Conservation (phyloP, 2,329 filamentous ascomycete species). For the Penicillium sp. region DNA sequence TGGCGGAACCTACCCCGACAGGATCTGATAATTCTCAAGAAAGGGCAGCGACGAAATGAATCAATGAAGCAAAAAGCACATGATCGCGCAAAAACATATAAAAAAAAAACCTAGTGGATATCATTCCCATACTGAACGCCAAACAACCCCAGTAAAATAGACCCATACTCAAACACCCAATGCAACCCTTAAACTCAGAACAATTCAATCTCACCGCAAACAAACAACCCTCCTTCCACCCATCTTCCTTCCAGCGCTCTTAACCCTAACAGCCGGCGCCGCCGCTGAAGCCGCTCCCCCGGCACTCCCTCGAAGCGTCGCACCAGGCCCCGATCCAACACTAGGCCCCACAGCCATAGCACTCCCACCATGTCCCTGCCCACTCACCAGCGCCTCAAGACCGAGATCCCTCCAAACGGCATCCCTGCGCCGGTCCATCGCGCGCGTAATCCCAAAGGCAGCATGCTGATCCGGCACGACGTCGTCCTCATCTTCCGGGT, state of each 20-base stretch:
- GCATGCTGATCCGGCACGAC: conserved; percentile 67
- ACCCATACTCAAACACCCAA: not conserved
- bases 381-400: conserved; percentile 50
- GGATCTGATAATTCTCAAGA: conserved; percentile 7
- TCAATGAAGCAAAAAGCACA: conserved; percentile 11
- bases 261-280: conserved; percentile 24
- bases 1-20: not conserved
- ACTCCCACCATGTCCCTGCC: conserved; percentile 21
- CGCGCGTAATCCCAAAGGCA: conserved; percentile 63
- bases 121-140: not conserved
- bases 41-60: conserved; percentile 11
- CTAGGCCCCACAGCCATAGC: conserved; percentile 14
- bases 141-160: conserved; percentile 2
- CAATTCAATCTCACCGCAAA: conserved; percentile 26
- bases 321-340: conserved; percentile 19
- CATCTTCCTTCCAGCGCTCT: conserved; percentile 35
- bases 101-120: conserved; percentile 1
- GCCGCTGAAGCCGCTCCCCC: conserved; percentile 17
- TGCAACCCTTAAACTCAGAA: not conserved
- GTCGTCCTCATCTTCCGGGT: conserved; percentile 66
- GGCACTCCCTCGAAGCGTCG: conserved; percentile 19
- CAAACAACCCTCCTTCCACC: conserved; percentile 38
- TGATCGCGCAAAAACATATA: not conserved
- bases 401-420: conserved; percentile 60
- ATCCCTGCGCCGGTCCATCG: conserved; percentile 55